These are phyloP conservation scores for Gossypium davidsonii DNA, from an alignment of 441 rosid species.

Conservation along the genomic window DNA sequence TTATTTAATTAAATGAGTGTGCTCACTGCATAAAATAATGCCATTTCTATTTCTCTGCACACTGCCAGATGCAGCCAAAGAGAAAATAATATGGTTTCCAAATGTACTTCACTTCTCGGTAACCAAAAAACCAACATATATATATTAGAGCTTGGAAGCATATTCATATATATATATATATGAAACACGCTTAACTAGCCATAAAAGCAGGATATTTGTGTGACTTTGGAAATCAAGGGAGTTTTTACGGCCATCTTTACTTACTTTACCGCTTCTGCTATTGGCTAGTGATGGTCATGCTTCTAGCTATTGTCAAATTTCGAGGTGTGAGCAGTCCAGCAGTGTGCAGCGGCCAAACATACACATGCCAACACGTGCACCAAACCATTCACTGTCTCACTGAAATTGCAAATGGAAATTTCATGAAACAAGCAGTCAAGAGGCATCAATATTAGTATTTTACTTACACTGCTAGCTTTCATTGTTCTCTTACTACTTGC, in stretches of 20 bases:
- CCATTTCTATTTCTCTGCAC: not conserved
- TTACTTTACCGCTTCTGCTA: not conserved
- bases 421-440: not conserved
- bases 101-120: conserved; percentile 11
- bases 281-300: not conserved
- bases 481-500: not conserved
- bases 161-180: not conserved
- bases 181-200: conserved; percentile 1
- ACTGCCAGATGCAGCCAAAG: not conserved
- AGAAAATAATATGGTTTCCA: not conserved
- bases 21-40: conserved; percentile 6
- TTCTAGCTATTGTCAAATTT: not conserved
- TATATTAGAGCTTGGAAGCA: not conserved
- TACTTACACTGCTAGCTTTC: not conserved
- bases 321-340: conserved; percentile 3
- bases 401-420: not conserved
- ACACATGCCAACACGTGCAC: conserved; percentile 14
- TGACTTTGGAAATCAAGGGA: not conserved
- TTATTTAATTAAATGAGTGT: not conserved
- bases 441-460: not conserved
- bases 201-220: conserved; percentile 1
- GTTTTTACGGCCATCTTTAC: not conserved
- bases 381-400: not conserved
- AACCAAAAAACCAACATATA: not conserved
- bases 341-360: conserved; percentile 4